phyloP scores from a whole-genome alignment of 2,329 filamentous ascomycete species.

The Fusarium verticillioides region DNA sequence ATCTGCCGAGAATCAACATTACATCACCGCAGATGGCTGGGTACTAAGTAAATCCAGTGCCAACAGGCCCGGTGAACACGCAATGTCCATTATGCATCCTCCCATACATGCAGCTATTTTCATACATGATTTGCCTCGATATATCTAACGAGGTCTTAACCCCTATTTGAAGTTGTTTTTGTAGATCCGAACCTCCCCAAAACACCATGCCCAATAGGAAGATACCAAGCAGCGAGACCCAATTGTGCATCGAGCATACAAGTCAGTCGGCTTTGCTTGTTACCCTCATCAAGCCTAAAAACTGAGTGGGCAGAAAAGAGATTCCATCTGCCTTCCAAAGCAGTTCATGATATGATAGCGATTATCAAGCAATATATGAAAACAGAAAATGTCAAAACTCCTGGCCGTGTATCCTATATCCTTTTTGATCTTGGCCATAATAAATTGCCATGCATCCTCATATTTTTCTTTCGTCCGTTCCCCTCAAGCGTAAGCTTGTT shows the following conservation, averaged over 20 bases:
- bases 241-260: not conserved
- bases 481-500: slow-evolving; percentile 19
- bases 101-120: slow-evolving; percentile 30
- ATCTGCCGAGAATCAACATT: not conserved
- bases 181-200: slow-evolving; percentile 31
- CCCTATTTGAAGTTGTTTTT: slow-evolving; percentile 28
- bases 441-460: slow-evolving; percentile 37
- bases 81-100: slow-evolving; percentile 26
- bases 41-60: not conserved
- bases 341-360: slow-evolving; percentile 18
- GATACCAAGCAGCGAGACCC: not conserved
- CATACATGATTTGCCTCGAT: slow-evolving; percentile 23
- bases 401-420: slow-evolving; percentile 47
- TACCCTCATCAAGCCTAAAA: slow-evolving; percentile 7
- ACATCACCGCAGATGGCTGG: not conserved
- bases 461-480: slow-evolving; percentile 37
- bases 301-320: slow-evolving; percentile 21
- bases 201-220: slow-evolving; percentile 29
- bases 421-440: slow-evolving; percentile 43
- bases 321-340: slow-evolving; percentile 27
- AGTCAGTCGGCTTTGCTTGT: not conserved
- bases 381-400: slow-evolving; percentile 38
- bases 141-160: slow-evolving; percentile 14
- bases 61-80: slow-evolving; percentile 20
- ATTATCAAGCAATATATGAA: slow-evolving; percentile 29